Conservation (phyloP, 2,329 filamentous ascomycete genomes). For the Coniochaeta sp. region DNA sequence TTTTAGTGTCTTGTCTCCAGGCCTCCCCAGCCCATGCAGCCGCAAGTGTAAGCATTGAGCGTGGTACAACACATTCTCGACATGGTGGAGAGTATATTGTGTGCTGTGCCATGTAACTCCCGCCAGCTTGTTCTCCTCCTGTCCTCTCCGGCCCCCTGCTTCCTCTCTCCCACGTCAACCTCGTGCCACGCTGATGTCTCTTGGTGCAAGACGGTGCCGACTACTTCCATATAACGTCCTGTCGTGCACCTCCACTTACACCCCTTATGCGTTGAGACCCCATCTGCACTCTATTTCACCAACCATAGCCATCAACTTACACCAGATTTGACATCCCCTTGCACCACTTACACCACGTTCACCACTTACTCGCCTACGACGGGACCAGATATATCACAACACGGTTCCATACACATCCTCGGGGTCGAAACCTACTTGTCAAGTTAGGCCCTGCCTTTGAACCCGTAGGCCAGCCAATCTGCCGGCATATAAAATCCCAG, state of each 20-base stretch:
- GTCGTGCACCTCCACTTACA: neutral
- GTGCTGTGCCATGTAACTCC: neutral
- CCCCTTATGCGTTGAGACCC: neutral
- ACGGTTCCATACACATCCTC: neutral
- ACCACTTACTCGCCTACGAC: neutral
- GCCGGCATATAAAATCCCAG: neutral
- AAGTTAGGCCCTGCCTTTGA: neutral
- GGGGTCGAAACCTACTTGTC: neutral
- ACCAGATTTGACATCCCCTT: neutral
- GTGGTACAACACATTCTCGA: neutral
- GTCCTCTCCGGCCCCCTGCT: neutral
- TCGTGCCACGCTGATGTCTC: neutral
- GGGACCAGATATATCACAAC: neutral
- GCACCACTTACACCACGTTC: neutral
- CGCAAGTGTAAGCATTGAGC: neutral
- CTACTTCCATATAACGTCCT: slow-evolving; percentile 2
- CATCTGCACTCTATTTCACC: neutral
- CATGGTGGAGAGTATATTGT: neutral
- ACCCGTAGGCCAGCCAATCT: neutral
- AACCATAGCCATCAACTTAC: neutral
- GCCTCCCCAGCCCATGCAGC: neutral
- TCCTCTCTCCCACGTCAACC: slow-evolving; percentile 1
- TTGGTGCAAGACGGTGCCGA: neutral
- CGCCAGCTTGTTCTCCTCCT: neutral
- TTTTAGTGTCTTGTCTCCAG: neutral